phyloP scores from a whole-genome alignment of 2,329 filamentous ascomycete genomes.

The Sordariomycetes sp. region DNA sequence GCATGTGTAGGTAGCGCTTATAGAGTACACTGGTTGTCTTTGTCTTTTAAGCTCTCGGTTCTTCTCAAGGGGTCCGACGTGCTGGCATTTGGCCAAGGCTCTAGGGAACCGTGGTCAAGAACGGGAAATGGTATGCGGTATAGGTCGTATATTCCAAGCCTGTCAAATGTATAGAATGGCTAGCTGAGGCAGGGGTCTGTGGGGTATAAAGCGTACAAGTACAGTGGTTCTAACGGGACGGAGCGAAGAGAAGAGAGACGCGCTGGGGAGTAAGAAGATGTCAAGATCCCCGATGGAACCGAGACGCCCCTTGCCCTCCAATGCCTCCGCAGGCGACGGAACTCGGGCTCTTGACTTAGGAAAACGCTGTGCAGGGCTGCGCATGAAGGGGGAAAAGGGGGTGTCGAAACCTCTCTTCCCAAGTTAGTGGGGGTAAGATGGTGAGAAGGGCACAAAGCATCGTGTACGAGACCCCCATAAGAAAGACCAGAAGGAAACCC shows the following conservation, averaged over 20 bases:
- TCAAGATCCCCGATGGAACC: no score
- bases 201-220: not conserved
- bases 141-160: not conserved
- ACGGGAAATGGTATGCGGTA: not conserved
- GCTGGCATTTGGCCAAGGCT: not conserved
- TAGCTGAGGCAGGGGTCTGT: not conserved
- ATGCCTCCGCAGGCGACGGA: no score
- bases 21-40: not conserved
- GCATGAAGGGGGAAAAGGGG: no score
- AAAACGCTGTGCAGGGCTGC: no score
- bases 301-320: not conserved
- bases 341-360: no score
- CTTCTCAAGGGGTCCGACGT: not conserved
- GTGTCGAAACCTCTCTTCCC: no score
- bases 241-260: not conserved
- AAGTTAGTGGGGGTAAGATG: no score
- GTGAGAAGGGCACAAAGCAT: no score
- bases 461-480: no score
- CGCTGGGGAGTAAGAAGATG: not conserved
- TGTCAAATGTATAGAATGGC: not conserved
- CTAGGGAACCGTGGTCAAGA: not conserved
- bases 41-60: not conserved
- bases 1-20: not conserved
- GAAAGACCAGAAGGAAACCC: no score
- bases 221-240: not conserved